A percentile compares a stretch with the other conserved stretches of the same genome.
phyloP scores from a whole-genome alignment of 208 protist genomes.

The Entamoeba dispar region DNA sequence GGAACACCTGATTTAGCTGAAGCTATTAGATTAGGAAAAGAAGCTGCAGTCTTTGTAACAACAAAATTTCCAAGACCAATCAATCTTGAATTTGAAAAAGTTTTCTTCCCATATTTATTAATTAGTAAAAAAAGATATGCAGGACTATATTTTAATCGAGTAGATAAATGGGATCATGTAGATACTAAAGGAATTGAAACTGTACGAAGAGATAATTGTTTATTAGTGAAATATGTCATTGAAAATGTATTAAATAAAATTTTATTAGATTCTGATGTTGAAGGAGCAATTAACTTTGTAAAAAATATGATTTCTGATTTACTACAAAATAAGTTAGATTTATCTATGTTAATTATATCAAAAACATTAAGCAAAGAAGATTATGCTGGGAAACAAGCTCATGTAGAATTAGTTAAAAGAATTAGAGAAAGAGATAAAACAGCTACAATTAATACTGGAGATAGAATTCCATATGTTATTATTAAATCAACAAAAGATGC shows the following conservation, averaged over 20 bases:
- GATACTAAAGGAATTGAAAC: constrained; percentile 57
- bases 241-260: constrained; percentile 40
- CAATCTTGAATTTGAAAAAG: constrained; percentile 55
- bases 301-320: constrained; percentile 65
- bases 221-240: constrained; percentile 58
- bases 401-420: constrained; percentile 64
- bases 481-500: constrained; percentile 46
- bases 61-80: constrained; percentile 36
- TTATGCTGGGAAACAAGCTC: constrained; percentile 59
- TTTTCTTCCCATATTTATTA: constrained; percentile 53
- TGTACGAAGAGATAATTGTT: constrained; percentile 50
- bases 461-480: constrained; percentile 81
- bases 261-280: constrained; percentile 30
- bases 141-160: constrained; percentile 22
- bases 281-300: constrained; percentile 44
- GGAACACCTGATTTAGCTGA: constrained; percentile 30
- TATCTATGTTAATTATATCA: constrained; percentile 70
- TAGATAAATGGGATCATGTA: constrained; percentile 39
- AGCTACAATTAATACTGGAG: constrained; percentile 57
- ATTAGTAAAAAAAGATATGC: constrained; percentile 56
- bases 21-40: constrained; percentile 43
- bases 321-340: constrained; percentile 70
- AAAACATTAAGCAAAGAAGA: constrained; percentile 75
- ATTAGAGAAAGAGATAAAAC: constrained; percentile 65
- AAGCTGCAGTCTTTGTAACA: constrained; percentile 22